Conservation (phyloP, 2,329 filamentous ascomycete genomes). For the Aspergillus aculeatinus region DNA sequence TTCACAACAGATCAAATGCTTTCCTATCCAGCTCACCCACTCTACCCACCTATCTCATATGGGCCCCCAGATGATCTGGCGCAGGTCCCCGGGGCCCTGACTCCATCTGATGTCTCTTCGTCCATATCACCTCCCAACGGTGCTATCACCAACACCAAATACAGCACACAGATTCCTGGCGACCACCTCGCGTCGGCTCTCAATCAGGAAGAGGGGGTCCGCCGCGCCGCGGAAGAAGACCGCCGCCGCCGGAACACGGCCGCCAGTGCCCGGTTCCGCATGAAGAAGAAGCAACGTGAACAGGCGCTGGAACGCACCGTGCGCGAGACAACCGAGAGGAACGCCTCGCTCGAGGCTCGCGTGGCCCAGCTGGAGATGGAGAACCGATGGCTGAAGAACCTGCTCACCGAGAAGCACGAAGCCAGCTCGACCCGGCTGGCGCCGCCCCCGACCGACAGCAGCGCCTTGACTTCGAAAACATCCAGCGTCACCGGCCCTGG, state of each 20-base stretch:
- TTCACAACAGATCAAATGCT: constrained; percentile 40
- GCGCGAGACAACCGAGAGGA: constrained; percentile 81
- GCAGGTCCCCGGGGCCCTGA: constrained; percentile 36
- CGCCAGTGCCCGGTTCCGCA: constrained; percentile 81
- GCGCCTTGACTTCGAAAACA: constrained; percentile 23
- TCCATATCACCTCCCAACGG: constrained; percentile 44
- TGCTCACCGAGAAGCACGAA: constrained; percentile 77
- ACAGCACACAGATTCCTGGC: constrained; percentile 40
- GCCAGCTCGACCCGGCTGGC: constrained; percentile 22
- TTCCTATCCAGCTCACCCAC: constrained; percentile 38
- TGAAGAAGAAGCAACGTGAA: constrained; percentile 96
- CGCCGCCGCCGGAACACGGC: constrained; percentile 87
- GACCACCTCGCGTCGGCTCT: constrained; percentile 48
- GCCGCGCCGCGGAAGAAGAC: constrained; percentile 79
- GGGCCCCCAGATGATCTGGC: constrained; percentile 36
- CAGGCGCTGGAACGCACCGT: constrained; percentile 78
- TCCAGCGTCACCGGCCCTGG: constrained; percentile 22
- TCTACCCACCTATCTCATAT: constrained; percentile 41
- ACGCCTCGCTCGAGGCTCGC: constrained; percentile 67
- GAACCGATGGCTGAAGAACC: constrained; percentile 78
- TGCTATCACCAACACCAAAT: constrained; percentile 41
- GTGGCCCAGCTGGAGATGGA: constrained; percentile 78
- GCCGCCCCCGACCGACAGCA: constrained; percentile 26
- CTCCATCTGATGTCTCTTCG: constrained; percentile 45
- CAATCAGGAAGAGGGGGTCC: constrained; percentile 68